These are phyloP conservation scores for Pyrenophora tritici-repentis DNA, from an alignment of 2,329 filamentous ascomycete genomes.

Conservation along the genomic window DNA sequence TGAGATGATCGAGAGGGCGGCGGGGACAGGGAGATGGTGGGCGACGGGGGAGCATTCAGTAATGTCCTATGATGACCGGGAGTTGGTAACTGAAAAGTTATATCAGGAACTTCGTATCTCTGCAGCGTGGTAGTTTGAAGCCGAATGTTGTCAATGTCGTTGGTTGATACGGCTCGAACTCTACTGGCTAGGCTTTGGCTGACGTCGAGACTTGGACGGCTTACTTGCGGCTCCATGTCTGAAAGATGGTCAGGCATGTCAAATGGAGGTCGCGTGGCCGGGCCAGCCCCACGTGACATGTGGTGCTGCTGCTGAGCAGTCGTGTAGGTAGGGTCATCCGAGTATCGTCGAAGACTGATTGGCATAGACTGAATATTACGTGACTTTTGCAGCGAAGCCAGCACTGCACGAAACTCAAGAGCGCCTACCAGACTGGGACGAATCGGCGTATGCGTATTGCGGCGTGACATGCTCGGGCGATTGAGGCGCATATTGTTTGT, in stretches of 20 bases:
- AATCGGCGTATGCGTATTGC: slow-evolving; percentile 80
- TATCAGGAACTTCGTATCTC: slow-evolving; percentile 34
- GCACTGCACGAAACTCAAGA: slow-evolving; percentile 87
- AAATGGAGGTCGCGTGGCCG: slow-evolving; percentile 47
- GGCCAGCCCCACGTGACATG: slow-evolving; percentile 56
- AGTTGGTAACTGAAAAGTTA: slow-evolving; percentile 44
- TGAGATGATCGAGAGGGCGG: slow-evolving; percentile 41
- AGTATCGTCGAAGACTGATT: slow-evolving; percentile 71
- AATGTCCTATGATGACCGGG: slow-evolving; percentile 30
- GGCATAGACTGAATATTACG: slow-evolving; percentile 74
- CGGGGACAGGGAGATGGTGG: slow-evolving; percentile 48
- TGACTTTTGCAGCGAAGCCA: slow-evolving; percentile 84
- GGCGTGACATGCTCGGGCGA: slow-evolving; percentile 68
- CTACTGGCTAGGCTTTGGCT: slow-evolving; percentile 35
- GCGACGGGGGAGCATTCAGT: slow-evolving; percentile 40
- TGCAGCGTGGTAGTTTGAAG: slow-evolving; percentile 49
- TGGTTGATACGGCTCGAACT: slow-evolving; percentile 63
- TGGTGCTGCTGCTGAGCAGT: slow-evolving; percentile 54
- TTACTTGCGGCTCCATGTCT: slow-evolving; percentile 25
- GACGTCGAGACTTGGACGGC: slow-evolving; percentile 39
- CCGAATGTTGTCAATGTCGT: slow-evolving; percentile 57
- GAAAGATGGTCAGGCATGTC: slow-evolving; percentile 29
- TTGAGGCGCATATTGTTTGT: slow-evolving; percentile 90
- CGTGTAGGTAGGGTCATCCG: slow-evolving; percentile 62
- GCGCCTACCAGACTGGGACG: slow-evolving; percentile 91